Evolutionary conservation across 2,329 filamentous ascomycete species (phyloP).

Genomic region (Sordariomycetes sp.): DNA sequence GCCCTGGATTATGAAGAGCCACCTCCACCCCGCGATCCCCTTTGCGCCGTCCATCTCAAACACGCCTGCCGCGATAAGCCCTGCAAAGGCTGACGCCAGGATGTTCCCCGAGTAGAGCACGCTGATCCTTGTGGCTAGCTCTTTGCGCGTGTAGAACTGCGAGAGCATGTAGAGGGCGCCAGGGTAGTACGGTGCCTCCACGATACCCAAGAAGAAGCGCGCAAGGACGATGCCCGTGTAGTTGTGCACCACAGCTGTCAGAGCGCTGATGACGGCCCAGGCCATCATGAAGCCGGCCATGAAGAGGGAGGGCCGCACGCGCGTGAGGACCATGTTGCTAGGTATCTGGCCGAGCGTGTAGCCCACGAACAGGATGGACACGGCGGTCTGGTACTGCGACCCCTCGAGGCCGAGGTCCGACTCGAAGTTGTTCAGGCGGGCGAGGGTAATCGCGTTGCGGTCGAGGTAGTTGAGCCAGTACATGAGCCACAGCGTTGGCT

Average conservation of each 20-base stretch:
- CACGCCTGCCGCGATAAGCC: conserved; percentile 53
- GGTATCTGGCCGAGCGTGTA: conserved; percentile 30
- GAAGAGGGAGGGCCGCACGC: conserved; percentile 26
- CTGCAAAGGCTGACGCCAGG: conserved; percentile 58
- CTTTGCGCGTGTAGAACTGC: conserved; percentile 52
- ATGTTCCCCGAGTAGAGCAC: conserved; percentile 49
- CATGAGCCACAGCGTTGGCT: conserved; percentile 12
- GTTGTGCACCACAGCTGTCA: conserved; percentile 22
- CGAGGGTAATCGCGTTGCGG: conserved; percentile 34
- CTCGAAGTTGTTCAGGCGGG: conserved; percentile 32
- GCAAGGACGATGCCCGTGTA: conserved; percentile 22
- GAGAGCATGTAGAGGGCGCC: conserved; percentile 24
- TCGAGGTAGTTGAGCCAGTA: conserved; percentile 33
- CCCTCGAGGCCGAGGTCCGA: conserved; percentile 39
- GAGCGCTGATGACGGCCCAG: conserved; percentile 25
- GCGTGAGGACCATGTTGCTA: conserved; percentile 32
- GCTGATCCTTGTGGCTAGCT: conserved; percentile 49
- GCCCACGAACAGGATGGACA: conserved; percentile 28
- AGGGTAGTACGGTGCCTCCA: conserved; percentile 21
- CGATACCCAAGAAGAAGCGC: conserved; percentile 27
- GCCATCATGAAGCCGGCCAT: conserved; percentile 28
- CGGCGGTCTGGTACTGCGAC: conserved; percentile 40
- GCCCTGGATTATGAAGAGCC: conserved; percentile 60
- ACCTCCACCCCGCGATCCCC: conserved; percentile 51
- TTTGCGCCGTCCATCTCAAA: conserved; percentile 46